Base-by-base conservation (phyloP, 345 rosid species). In the Melaleuca quinquenervia region DNA sequence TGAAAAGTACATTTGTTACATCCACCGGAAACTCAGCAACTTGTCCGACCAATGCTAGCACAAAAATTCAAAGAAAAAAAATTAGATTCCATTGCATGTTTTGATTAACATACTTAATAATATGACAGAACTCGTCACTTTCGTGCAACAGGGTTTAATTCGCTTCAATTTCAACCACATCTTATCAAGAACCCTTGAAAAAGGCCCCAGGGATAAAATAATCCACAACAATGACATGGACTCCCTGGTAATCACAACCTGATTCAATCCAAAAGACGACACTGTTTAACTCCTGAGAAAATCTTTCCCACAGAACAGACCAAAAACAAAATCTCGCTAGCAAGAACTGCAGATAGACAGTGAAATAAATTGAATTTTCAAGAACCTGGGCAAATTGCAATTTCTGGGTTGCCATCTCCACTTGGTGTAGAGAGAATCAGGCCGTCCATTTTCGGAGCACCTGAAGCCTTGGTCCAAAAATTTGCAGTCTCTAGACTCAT, bases 341-440 rank as follows among this genome's bases (percentile, higher is more conserved):
- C 54, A 70, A 45, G 52, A 64, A 50, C 32, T 15, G 27, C 49
- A 16, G 74, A 41, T 41, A 26, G 36, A 54, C 8, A 62, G 11
- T 15, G 3, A 29, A 58, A 32, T 85, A 22, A 18, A 50, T 24
- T 22, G 12, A 44, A 24, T 82, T 80, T 18, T 41, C 45, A 41
- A 56, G 52, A 54, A 97, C 99, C 98, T 96, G 90, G 99, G 98
- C 90, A 96, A 90, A 87, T 93, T 88, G 87, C 99, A 97, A 53
- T 85, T 89, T 53, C 82, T 93, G 48, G 99, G 99, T 89, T 96
- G 99, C 99, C 99, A 97, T 93, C 98, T 92, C 99, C 99, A 97
- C 88, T 95, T 94, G 53, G 95, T 92, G 88, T 93, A 95, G 92
- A 93, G 92, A 87, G 90, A 88, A 90, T 97, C 99, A 86, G 94